Evolutionary conservation across 1,284 basidiomycete species (phyloP), one percentile per base, ranked within the genome.

Genomic region (Apiotrichum veenhuisii): DNA sequence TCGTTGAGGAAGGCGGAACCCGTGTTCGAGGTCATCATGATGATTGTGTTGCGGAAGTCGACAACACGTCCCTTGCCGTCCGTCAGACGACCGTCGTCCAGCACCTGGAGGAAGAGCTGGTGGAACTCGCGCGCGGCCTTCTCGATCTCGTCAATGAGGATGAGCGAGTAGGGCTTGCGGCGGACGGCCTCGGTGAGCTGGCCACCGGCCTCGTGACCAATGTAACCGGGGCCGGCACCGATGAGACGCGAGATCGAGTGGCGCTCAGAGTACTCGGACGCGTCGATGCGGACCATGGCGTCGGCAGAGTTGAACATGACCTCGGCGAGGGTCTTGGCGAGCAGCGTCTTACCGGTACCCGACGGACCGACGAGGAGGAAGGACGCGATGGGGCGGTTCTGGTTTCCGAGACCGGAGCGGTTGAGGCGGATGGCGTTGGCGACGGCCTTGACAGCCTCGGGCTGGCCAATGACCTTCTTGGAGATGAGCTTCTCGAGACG

Each of bases 211-310:
- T 83, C 81, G 64, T 80, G 73, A n/a, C 82, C 82, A 27, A 84
- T 79, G 66, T 84, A 83, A 5, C 82, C 82, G 1, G 82, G 81
- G 0, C 80, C 80, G 17, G 81, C 67, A 58, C 80, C 80, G 52
- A 84, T 80, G 9, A 84, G 71, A 17, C 82, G 72, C 17, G 80
- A 78, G 63, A 82, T 79, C 30, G 79, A 74, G 70, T 83, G 82
- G 67, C 81, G 80, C 67, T 83, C 82, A 3, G 73, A 74, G 58
- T 78, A 80, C 61, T 80, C 79, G 51, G 78, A 80, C 14, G 77
- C 80, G 67, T 84, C 82, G 68, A 84, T 82, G 20, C 82, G 75
- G 41, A 82, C 71, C 79, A 84, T 82, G 12, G 82, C 81, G 45
- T 81, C 78, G 49, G 78, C 75, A 50, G 73, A 74, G 67, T 83